phyloP scores from a whole-genome alignment of 1,284 basidiomycete species.

The Cryptococcus neoformans region DNA sequence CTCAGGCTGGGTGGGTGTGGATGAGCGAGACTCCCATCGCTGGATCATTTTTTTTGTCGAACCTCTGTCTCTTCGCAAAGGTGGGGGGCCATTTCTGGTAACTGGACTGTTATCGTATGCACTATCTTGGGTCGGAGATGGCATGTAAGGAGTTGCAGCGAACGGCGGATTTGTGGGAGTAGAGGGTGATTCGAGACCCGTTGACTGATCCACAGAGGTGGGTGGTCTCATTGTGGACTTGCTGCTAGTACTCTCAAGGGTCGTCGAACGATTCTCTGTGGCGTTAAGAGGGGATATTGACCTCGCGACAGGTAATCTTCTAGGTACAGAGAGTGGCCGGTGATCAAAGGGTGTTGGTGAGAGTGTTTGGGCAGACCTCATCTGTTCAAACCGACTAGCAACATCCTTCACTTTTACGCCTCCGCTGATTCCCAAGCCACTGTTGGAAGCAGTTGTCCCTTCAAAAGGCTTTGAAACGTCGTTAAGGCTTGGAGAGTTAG shows the following conservation, averaged over 20 bases:
- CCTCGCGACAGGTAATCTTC: not conserved
- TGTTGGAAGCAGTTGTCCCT: not conserved
- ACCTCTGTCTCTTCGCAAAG: constrained; percentile 14
- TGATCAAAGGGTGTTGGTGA: not conserved
- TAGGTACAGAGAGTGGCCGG: not conserved
- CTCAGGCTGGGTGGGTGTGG: not conserved
- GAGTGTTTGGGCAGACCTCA: not conserved
- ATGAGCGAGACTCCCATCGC: constrained; percentile 30
- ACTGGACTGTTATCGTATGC: too few relatives aligned
- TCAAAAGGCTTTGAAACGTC: not conserved
- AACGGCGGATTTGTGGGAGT: too few relatives aligned
- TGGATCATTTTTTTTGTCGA: constrained; percentile 37
- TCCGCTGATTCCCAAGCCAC: constrained; percentile 16
- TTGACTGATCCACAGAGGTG: too few relatives aligned
- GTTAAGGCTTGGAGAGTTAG: constrained; percentile 7
- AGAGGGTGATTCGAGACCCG: too few relatives aligned
- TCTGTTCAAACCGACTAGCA: constrained; percentile 20
- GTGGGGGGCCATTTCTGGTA: too few relatives aligned
- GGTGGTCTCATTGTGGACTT: too few relatives aligned
- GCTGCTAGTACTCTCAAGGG: too few relatives aligned
- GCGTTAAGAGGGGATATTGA: too few relatives aligned
- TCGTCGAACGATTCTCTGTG: too few relatives aligned
- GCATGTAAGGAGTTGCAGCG: too few relatives aligned
- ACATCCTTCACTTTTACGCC: constrained; percentile 23
- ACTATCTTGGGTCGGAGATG: too few relatives aligned